Conservation (phyloP, 805 yeast species). For the Jamesozyma rosinii region DNA sequence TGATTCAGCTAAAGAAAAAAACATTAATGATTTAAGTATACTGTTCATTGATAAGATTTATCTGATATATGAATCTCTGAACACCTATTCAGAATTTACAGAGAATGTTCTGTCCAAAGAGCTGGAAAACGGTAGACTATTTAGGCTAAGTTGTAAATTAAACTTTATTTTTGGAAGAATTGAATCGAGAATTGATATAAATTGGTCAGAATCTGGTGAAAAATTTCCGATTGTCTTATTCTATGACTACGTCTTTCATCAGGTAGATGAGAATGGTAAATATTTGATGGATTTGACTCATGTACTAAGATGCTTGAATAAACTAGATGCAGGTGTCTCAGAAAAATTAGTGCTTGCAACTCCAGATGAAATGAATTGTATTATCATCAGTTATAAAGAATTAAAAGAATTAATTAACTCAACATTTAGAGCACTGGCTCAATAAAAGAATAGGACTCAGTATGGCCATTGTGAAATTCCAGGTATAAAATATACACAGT, state of each 20-base stretch:
- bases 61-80: conserved; percentile 33
- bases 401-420: conserved; percentile 60
- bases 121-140: conserved; percentile 79
- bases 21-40: conserved; percentile 31
- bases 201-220: conserved; percentile 71
- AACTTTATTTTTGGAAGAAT: conserved; percentile 72
- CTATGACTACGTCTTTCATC: conserved; percentile 79
- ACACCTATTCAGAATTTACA: conserved; percentile 47
- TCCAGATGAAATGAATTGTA: conserved; percentile 75
- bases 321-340: conserved; percentile 84
- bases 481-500: background rate
- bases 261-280: conserved; percentile 64
- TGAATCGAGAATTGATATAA: conserved; percentile 44
- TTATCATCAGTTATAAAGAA: conserved; percentile 79
- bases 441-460: conserved; percentile 6
- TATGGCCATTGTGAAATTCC: background rate
- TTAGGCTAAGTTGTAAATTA: conserved; percentile 71
- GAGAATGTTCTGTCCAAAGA: conserved; percentile 61
- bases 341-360: conserved; percentile 75
- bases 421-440: conserved; percentile 43
- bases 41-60: conserved; percentile 37
- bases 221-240: conserved; percentile 66
- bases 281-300: conserved; percentile 77
- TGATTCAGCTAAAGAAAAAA: conserved; percentile 17
- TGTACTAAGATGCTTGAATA: conserved; percentile 70